Evolutionary conservation across 306 rosid species (phyloP), one percentile per base, ranked within the genome.

Genomic region (Cicer bijugum): DNA sequence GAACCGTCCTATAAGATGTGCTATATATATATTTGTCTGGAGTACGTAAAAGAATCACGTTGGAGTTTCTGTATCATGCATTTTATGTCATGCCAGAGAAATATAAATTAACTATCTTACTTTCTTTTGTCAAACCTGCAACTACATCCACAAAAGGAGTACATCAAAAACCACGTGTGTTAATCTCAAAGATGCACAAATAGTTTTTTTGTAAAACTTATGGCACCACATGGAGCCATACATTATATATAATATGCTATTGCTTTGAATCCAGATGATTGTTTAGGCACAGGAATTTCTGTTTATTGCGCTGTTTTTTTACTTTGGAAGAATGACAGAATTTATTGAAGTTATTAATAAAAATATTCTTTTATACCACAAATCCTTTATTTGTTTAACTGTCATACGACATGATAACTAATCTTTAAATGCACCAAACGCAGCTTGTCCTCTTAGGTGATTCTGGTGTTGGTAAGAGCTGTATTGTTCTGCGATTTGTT

Each of bases 381-480:
- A 7, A 12, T 35, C 43, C 60, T 20, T 68, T 77, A 15, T 72
- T 72, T 73, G 62, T 76, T 73, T 59, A 47, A 51, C 42, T 20
- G 77, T 80, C 19, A 28, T 7, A 75, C 40, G 68, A 44, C 52
- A 39, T 6, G 39, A 15, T 43, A 69, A 50, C 84, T 77, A 76
- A 84, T 73, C 60, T 59, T 71, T 66, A 53, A 45, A 57, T 82
- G 67, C 57, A 59, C 80, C 81, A 56, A 76, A 76, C 76, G 64
- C 89, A 95, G 97, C 97, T 95, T 71, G 99, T 95, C 75, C 87
- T 95, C 78, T 80, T 95, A 82, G 99, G 99, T 75, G 99, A 95
- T 86, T 95, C 99, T 78, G 99, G 99, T 44, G 99, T 95, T 80
- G 99, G 99, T 78, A 95, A 95, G 84, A 95, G 99, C 81, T 95